A percentile compares a stretch with the other conserved stretches of the same genome.
Evolutionary conservation across 495 filamentous ascomycete species (phyloP).

Genomic region (Stereocaulon alpinum): DNA sequence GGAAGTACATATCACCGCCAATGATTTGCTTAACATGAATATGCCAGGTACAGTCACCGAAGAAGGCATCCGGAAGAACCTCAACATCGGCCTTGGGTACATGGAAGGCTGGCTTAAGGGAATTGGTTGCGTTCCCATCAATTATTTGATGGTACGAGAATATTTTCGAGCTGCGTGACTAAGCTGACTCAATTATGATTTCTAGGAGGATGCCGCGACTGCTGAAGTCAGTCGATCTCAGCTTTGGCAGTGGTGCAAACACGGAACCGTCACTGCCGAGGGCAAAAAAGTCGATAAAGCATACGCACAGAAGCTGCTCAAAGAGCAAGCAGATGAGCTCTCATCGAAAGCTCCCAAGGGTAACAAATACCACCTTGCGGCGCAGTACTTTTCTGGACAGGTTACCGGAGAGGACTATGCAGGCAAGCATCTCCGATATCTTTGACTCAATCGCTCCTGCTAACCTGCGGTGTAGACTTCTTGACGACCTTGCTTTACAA

Average conservation of each 20-base stretch:
- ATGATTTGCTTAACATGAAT: conserved; percentile 97
- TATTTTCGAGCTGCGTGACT: neutral
- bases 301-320: conserved; percentile 74
- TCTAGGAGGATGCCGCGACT: conserved; percentile 84
- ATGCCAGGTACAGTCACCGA: conserved; percentile 90
- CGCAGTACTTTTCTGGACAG: conserved; percentile 85
- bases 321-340: conserved; percentile 74
- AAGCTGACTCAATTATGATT: conserved; percentile 13
- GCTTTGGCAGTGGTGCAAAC: conserved; percentile 93
- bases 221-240: conserved; percentile 87
- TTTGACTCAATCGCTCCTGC: neutral
- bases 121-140: conserved; percentile 93
- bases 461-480: conserved; percentile 82
- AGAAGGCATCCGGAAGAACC: conserved; percentile 93
- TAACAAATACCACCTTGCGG: conserved; percentile 84
- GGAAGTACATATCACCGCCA: conserved; percentile 75
- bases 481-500: conserved; percentile 90
- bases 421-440: neutral
- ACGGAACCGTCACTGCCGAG: conserved; percentile 75
- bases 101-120: conserved; percentile 98
- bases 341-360: conserved; percentile 69
- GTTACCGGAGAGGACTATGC: conserved; percentile 64
- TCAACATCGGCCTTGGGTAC: conserved; percentile 92
- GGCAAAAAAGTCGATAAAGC: conserved; percentile 90
- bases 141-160: conserved; percentile 73